These are phyloP conservation scores for Pyrus betulifolia DNA, from an alignment of 306 rosid genomes.

Conservation along the genomic window DNA sequence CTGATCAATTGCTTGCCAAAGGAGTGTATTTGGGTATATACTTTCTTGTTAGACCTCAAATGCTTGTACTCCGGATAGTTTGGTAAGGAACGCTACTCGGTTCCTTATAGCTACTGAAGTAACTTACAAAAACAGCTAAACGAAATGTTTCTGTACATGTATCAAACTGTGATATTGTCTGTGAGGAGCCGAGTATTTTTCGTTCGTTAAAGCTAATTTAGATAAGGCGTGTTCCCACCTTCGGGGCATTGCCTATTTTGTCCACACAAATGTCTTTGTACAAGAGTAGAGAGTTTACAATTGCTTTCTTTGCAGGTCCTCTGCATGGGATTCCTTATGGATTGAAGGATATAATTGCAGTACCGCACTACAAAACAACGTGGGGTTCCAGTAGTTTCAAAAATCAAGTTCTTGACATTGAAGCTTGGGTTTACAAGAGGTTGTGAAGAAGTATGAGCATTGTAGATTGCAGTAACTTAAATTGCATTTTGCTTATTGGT, in stretches of 20 bases:
- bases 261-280: too few species aligned
- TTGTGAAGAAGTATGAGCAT: slow-evolving; percentile 2
- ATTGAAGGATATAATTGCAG: slow-evolving; percentile 82
- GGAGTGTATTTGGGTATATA: slow-evolving; percentile 64
- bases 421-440: slow-evolving; percentile 89
- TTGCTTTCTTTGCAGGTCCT: slow-evolving; percentile 43
- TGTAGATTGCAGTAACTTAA: neutral
- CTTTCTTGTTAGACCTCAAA: neutral
- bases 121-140: too few species aligned
- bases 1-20: slow-evolving; percentile 55
- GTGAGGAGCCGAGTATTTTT: too few species aligned
- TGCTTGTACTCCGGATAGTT: too few species aligned
- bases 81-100: too few species aligned
- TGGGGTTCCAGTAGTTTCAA: slow-evolving; percentile 76
- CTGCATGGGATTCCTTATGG: slow-evolving; percentile 94
- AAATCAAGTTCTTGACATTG: slow-evolving; percentile 61
- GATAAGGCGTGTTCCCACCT: neutral
- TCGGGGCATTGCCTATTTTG: neutral
- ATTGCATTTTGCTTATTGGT: neutral
- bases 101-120: too few species aligned
- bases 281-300: too few species aligned
- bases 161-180: neutral
- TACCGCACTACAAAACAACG: slow-evolving; percentile 66
- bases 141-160: too few species aligned
- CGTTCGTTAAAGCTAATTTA: too few species aligned